phyloP scores from a whole-genome alignment of 2,329 filamentous ascomycete genomes.

The Tolypocladium album region DNA sequence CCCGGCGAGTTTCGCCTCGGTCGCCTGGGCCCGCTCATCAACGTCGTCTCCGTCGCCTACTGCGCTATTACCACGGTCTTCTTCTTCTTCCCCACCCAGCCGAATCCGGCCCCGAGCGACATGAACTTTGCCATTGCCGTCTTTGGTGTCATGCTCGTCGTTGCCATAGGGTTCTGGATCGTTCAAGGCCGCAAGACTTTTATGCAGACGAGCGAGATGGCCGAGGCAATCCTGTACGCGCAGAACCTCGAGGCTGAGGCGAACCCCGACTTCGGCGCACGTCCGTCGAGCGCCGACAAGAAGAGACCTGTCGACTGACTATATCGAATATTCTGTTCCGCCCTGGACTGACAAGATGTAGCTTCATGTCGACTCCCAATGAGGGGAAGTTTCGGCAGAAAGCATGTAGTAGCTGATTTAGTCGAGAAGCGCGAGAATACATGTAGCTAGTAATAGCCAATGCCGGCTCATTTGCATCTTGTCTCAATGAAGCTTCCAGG shows the following conservation, averaged over 20 bases:
- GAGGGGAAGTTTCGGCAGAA: not conserved
- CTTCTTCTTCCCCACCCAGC: constrained; percentile 40
- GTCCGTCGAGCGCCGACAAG: not conserved
- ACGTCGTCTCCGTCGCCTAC: constrained; percentile 39
- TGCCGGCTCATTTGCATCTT: not conserved
- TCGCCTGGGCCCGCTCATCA: constrained; percentile 28
- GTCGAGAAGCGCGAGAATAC: not conserved
- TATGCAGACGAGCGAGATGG: constrained; percentile 10
- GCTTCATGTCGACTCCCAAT: not conserved
- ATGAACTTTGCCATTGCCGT: constrained; percentile 50
- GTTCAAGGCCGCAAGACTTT: constrained; percentile 27
- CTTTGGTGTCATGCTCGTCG: constrained; percentile 42
- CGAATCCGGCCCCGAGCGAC: constrained; percentile 32
- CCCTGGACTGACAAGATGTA: not conserved
- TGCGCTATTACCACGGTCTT: constrained; percentile 41
- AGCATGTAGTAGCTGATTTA: not conserved
- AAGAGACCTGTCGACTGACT: not conserved
- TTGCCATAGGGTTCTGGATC: constrained; percentile 39
- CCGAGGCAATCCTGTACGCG: constrained; percentile 8
- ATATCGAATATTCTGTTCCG: not conserved
- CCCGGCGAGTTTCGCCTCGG: constrained; percentile 34
- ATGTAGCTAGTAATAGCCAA: not conserved
- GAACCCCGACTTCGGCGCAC: not conserved
- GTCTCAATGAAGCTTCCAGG: not conserved
- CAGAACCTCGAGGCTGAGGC: not conserved